Evolutionary conservation across 352 stramenopile species (phyloP).

Genomic region (Pythium utonaiense): DNA sequence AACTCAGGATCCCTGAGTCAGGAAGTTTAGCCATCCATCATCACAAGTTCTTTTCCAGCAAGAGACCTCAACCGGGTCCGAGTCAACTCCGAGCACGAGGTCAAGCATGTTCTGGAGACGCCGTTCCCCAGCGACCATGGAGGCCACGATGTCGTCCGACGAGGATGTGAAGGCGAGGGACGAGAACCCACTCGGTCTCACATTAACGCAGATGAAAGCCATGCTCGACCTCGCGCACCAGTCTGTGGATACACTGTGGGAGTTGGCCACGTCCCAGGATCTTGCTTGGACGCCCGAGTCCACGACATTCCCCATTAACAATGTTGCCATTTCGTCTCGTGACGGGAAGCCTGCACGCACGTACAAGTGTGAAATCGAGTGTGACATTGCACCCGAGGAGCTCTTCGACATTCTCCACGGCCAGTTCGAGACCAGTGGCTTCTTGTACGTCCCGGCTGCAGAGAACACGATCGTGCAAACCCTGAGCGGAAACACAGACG

Average conservation of each 20-base stretch:
- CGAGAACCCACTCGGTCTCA: constrained; percentile 15
- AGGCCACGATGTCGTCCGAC: constrained; percentile 18
- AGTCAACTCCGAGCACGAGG: too few species aligned
- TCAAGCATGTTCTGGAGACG: too few species aligned
- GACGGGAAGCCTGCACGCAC: constrained; percentile 73
- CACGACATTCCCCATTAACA: constrained; percentile 44
- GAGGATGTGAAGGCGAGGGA: neutral
- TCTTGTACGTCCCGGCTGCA: constrained; percentile 73
- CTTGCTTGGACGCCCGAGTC: constrained; percentile 64
- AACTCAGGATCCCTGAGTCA: too few species aligned
- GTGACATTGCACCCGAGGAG: constrained; percentile 67
- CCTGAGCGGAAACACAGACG: constrained; percentile 63
- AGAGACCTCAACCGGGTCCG: too few species aligned
- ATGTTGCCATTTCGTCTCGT: constrained; percentile 55
- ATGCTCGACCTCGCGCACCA: constrained; percentile 45
- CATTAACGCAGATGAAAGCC: constrained; percentile 24
- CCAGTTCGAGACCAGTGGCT: constrained; percentile 67
- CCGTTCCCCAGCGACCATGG: too few species aligned
- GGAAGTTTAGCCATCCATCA: too few species aligned
- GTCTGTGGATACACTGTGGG: constrained; percentile 50
- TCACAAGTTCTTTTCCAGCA: too few species aligned
- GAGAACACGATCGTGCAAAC: constrained; percentile 73
- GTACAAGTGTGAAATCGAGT: constrained; percentile 69
- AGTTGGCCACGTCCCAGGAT: constrained; percentile 45
- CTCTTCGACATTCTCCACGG: constrained; percentile 77